Base-by-base conservation (phyloP, 2,329 filamentous ascomycete species). In the Venturia aucupariae region DNA sequence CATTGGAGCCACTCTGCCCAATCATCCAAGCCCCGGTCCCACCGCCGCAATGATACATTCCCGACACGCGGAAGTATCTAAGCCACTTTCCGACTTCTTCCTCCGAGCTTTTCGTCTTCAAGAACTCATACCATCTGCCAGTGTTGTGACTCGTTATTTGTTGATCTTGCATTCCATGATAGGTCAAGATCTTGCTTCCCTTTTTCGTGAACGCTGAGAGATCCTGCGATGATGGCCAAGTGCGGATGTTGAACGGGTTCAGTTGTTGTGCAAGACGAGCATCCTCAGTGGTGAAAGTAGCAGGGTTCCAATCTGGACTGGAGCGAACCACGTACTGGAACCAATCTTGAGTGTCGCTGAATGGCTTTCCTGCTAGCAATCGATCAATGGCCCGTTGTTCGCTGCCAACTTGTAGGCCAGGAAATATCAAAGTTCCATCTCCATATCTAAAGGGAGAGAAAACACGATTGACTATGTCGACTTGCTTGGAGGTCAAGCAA, bases 331-430 rank as follows among this genome's bases (percentile, higher is more conserved):
- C 64, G 55, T 64, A 65, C 6, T 27, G 39, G 46, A 62, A 65
- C 61, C 64, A 65, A 24, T 65, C 64, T 15, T 57, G 44, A 15
- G 44, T 48, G 24, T 62, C 48, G 39, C 32, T 59, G 60, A 65
- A 65, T 10, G 64, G 48, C 48, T 63, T 57, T 15, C 64, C 61
- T 10, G 64, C 22, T 17, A 48, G 39, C 17, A 65, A 27, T 42
- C 55, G 63, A 38, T 64, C 63, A 0, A 64, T 51, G 15, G 63
- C 63, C 3, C 55, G 63, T 55, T 46, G 35, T 27, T 69, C 68
- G 32, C 51, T 62, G 11, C 68, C 68, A 27, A 66, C 65, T 32
- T 66, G 55, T 19, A 65, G 61, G 15, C 44, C 66, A 17, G 61
- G 54, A 19, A 48, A 64, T 35, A 65, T 65, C n/a, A 65, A 7